phyloP scores from a whole-genome alignment of 2,329 filamentous ascomycete genomes.

The Teratosphaeria zuluensis region DNA sequence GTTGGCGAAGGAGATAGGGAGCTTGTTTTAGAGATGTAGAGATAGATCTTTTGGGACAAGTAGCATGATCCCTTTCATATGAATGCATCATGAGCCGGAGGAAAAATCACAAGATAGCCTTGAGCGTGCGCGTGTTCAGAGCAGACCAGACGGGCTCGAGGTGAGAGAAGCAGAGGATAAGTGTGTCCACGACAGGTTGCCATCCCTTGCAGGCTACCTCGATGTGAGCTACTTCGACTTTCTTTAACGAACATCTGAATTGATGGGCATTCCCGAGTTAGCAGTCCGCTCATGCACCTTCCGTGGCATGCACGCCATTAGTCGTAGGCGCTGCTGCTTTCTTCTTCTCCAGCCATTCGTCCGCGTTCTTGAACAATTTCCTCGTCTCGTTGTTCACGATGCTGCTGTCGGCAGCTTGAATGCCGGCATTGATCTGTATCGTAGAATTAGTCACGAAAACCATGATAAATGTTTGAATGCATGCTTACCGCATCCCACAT shows the following conservation, averaged over 20 bases:
- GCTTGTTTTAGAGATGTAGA: constrained; percentile 9
- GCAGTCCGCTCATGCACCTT: background rate
- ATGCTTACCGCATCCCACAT: constrained; percentile 54
- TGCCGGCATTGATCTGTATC: constrained; percentile 45
- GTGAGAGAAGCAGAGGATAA: no score
- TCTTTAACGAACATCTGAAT: no score
- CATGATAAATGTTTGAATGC: background rate
- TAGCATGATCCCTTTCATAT: no score
- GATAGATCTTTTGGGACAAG: no score
- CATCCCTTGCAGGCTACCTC: no score
- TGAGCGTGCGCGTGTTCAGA: no score
- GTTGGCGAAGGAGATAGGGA: constrained; percentile 22
- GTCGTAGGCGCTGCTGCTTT: constrained; percentile 1
- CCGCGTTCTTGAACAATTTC: constrained; percentile 49
- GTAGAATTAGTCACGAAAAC: constrained; percentile 2
- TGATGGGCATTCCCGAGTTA: background rate
- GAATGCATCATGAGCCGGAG: no score
- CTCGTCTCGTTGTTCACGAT: constrained; percentile 34
- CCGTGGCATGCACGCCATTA: background rate
- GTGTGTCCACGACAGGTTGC: no score
- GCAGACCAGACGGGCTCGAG: no score
- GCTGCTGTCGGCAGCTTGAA: constrained; percentile 45
- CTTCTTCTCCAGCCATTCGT: constrained; percentile 45
- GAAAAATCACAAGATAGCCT: no score
- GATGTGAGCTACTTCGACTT: no score